Conservation (phyloP, 129 eudicot genomes). For the Dittrichia graveolens region DNA sequence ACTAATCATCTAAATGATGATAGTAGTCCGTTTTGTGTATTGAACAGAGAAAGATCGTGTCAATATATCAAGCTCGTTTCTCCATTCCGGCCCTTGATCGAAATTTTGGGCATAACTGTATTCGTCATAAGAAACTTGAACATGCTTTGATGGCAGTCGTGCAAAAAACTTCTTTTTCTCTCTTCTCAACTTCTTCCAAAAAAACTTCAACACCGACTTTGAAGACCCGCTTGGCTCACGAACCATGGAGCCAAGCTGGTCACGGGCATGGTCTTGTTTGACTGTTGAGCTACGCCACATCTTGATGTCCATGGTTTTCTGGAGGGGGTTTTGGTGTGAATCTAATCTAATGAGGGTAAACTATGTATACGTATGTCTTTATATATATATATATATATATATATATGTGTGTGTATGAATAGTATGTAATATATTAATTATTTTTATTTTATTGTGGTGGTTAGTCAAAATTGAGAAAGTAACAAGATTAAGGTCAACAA, state of each 20-base stretch:
- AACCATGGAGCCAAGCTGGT: neutral
- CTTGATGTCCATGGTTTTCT: constrained; percentile 27
- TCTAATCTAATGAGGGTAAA: too few species aligned
- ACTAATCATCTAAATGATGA: neutral
- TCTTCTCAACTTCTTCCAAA: constrained; percentile 48
- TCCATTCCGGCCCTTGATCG: constrained; percentile 52
- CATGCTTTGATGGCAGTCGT: constrained; percentile 33
- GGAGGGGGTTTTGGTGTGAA: constrained; percentile 21
- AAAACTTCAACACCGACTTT: constrained; percentile 39
- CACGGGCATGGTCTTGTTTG: constrained; percentile 20
- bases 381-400: neutral
- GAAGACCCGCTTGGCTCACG: constrained; percentile 35
- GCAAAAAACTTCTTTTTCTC: constrained; percentile 43
- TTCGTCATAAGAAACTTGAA: constrained; percentile 39
- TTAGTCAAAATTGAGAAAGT: constrained; percentile 18
- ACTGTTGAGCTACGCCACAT: constrained; percentile 33
- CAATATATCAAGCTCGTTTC: constrained; percentile 33
- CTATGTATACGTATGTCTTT: neutral
- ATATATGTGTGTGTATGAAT: neutral
- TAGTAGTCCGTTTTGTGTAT: constrained; percentile 23
- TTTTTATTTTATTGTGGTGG: neutral
- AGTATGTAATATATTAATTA: neutral
- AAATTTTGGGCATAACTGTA: constrained; percentile 48
- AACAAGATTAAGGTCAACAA: constrained; percentile 39
- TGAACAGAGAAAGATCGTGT: constrained; percentile 54